phyloP scores from a whole-genome alignment of 352 stramenopile genomes.

The Albugo candida region DNA sequence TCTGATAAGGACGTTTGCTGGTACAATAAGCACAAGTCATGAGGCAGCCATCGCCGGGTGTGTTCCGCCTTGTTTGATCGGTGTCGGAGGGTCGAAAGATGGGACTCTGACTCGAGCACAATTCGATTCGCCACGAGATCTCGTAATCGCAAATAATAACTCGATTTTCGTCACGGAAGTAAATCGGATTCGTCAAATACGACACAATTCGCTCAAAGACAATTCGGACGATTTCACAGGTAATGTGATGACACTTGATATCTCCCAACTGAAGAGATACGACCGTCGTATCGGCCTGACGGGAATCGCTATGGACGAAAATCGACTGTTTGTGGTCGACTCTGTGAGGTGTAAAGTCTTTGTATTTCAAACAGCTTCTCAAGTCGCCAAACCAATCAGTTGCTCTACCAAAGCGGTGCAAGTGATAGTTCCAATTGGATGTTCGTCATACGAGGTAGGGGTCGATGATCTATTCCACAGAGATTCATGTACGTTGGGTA shows the following conservation, averaged over 20 bases:
- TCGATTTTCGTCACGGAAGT: conserved; percentile 82
- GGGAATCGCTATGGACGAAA: conserved; percentile 79
- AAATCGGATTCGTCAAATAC: conserved; percentile 75
- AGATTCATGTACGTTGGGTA: conserved; percentile 49
- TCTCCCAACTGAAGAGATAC: conserved; percentile 34
- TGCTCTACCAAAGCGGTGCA: conserved; percentile 70
- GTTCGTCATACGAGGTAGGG: conserved; percentile 84
- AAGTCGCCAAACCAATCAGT: conserved; percentile 37
- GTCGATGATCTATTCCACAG: conserved; percentile 78
- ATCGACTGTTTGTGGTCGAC: conserved; percentile 78
- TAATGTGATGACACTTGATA: conserved; percentile 83
- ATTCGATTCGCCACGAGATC: conserved; percentile 87
- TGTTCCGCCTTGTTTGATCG: conserved; percentile 73
- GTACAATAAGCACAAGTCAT: conserved; percentile 24
- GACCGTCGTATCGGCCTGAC: conserved; percentile 76
- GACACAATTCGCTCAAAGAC: conserved; percentile 43
- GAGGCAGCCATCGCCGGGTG: conserved; percentile 68
- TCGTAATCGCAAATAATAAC: conserved; percentile 59
- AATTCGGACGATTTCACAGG: conserved; percentile 36
- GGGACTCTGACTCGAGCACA: conserved; percentile 66
- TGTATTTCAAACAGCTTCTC: conserved; percentile 43
- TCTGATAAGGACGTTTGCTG: conserved; percentile 42
- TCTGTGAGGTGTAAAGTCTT: conserved; percentile 87
- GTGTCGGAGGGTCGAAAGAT: conserved; percentile 75
- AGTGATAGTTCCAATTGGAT: conserved; percentile 82